Conservation (phyloP, 2,329 filamentous ascomycete species). For the Talaromyces rugulosus region DNA sequence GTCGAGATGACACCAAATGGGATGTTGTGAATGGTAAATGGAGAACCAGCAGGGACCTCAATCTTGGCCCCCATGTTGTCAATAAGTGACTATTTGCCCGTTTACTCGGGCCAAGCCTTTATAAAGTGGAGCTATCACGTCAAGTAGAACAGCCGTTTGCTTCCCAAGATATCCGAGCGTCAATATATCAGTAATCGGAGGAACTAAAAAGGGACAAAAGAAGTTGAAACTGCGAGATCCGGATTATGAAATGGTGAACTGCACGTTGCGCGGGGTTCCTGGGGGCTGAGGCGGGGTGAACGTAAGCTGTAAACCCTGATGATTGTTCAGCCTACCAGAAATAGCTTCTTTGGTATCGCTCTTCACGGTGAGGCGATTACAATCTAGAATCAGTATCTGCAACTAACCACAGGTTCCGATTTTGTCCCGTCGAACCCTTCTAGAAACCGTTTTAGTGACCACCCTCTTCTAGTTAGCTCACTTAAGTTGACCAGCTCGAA, state of each 20-base stretch:
- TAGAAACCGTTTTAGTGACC: background rate
- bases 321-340: background rate
- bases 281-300: background rate
- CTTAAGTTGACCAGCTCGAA: too few species aligned
- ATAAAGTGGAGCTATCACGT: background rate
- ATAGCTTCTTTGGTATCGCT: background rate
- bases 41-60: background rate
- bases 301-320: background rate
- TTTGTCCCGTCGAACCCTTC: too few species aligned
- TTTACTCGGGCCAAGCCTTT: background rate
- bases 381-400: background rate
- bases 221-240: background rate
- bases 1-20: conserved; percentile 52
- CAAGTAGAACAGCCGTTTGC: background rate
- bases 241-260: background rate
- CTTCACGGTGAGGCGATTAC: background rate
- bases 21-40: conserved; percentile 51
- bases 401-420: background rate
- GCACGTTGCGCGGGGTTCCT: background rate
- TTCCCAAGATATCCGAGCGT: background rate
- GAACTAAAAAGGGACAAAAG: background rate
- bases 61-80: conserved; percentile 3
- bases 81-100: background rate
- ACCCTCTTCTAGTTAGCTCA: too few species aligned
- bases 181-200: background rate